Base-by-base conservation (phyloP, 257 asterid species). In the Solanum habrochaites region DNA sequence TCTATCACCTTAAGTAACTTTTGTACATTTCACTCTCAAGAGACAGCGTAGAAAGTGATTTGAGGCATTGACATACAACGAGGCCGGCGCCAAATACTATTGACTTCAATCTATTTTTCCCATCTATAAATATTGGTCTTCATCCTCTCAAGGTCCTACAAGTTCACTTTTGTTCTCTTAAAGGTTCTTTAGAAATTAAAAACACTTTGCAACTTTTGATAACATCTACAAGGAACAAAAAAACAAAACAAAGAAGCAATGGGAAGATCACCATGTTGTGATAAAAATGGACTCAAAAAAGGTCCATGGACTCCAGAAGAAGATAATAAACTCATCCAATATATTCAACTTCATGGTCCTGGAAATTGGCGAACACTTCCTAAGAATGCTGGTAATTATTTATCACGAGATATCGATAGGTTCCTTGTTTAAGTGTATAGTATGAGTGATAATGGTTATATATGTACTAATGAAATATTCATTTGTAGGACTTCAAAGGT, bases 241-340 rank as follows among this genome's bases (percentile, higher is more conserved):
- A 56, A 11, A 35, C 45, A 21, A 49, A 27, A 16, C n/a, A 10
- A 37, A 83, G 25, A 42, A 82, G 58, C 35, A 71, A 95, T 95
- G 98, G 98, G 98, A 85, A 94, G 98, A 93, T 90, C 98, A 70
- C 98, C 98, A 16, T 92, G 97, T 32, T 93, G 98, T 91, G 96
- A 94, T 87, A 93, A 94, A 89, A 91, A 88, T 83, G 93, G 94
- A 45, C 90, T 95, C n/a, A 95, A 95, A 87, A 95, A 95, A 91
- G 98, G 98, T 49, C 98, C 98, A 21, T 95, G 98, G 98, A 95
- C 98, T 20, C 89, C 92, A 0, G 98, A 95, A 69, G 98, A 95
- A 87, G 98, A 95, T 86, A 86, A 16, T 21, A 93, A 93, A 87
- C 98, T 95, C 90, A 89, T 81, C 85, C 90, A 91, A 6, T 84